Evolutionary conservation across 495 filamentous ascomycete genomes (phyloP), one percentile per base, ranked within the genome.

Genomic region (Mycothermus thermophilus): DNA sequence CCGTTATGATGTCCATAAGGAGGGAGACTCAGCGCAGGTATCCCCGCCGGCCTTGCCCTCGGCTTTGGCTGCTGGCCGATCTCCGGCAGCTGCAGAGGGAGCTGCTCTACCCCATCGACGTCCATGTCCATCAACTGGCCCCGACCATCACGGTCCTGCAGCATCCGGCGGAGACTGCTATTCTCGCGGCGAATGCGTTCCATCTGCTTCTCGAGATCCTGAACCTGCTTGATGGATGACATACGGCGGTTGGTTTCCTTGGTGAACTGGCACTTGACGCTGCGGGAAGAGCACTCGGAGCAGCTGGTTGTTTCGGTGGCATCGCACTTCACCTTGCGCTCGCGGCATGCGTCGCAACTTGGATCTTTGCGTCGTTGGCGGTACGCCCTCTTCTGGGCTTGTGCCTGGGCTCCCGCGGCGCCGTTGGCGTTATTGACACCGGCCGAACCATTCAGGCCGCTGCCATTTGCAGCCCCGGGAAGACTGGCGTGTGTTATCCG

Each of bases 171-270:
- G 12, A 87, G 59, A 34, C 77, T 79, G 37, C 63, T 64, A 38
- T 88, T 75, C 57, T 90, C 79, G 29, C 80, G 71, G 44, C 72
- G 79, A 23, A 83, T 69, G 25, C 71, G 68, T 17, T 75, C 65
- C 35, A 97, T 72, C 55, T 94, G 88, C 58, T 83, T 92, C 55
- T 96, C 87, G 16, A 97, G 65, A 57, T 97, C 90, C 58, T 97
- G 90, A 3, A 95, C 84, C 64, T 95, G 90, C 75, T 96, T 97
- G 56, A 96, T 95, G 10, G 87, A 94, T 30, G 90, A 95, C 90
- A 97, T 97, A 42, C 90, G 75, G 30, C 92, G 75, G 58, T 97
- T 97, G 14, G 90, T 96, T 57, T 97, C 90, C 63, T 97, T 97
- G 29, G 90, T 97, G 53, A 97, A 97, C 55, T 94, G 88, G 51